Evolutionary conservation across 768 basidiomycete species (phyloP), one percentile per base, ranked within the genome.

Genomic region (Porphyrellus cyaneotinctus): DNA sequence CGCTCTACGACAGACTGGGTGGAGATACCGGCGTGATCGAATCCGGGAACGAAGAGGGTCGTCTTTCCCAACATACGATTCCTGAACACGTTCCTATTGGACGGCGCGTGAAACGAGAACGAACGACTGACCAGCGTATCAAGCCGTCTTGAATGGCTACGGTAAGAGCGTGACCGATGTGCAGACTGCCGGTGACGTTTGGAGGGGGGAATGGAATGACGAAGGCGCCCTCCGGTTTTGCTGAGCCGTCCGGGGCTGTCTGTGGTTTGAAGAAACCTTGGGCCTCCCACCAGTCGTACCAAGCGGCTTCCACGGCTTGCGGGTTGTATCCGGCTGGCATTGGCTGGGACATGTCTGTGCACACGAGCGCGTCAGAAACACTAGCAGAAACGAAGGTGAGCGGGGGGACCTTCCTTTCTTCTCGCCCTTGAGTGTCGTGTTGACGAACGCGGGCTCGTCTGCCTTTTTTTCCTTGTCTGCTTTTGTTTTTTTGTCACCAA

Each of bases 1-100:
- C 92, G 93, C 69, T 98, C 97, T 1, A 98, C 95, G 15, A 99
- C 95, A 41, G 91, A 91, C 71, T 99, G 97, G 0, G 97, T 98
- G 0, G 95, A 95, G 55, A 99, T 98, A 52, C 95, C 95, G 0
- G 97, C 97, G 63, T 99, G 97, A 70, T 99, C 97, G 64, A 95
- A 99, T 15, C 97, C 97, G 0, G 97, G 97, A 2, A 85, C 81
- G 64, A 88, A 98, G 1, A 98, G 75, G 0, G 89, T 87, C 11
- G 91, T 91, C 72, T 85, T 90, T 2, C 95, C 95, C 36, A 88
- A 74, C 97, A 98, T 99, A 31, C 95, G 91, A 68, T 94, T 92
- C 92, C 91, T 93, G 50, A 17, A 15, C 24, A 24, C 18, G 4
- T 7, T 36, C 31, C 17, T 30, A 38, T 49, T 12, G 9, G 47